These are phyloP conservation scores for Pluteus cervinus DNA, from an alignment of 768 basidiomycete species.

Conservation along the genomic window DNA sequence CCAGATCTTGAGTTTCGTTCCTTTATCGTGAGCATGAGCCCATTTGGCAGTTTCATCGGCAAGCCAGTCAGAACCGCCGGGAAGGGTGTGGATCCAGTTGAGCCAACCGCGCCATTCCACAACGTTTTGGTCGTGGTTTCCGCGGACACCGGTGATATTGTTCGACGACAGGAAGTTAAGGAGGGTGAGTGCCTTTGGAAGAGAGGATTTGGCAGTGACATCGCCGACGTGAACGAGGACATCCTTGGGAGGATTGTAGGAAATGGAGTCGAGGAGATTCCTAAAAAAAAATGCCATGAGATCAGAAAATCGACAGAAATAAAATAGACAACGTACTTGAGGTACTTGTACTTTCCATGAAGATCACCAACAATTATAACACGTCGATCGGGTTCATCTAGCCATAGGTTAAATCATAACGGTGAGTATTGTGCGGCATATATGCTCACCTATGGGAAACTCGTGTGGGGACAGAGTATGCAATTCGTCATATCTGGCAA, in stretches of 20 bases:
- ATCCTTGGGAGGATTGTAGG: conserved; percentile 57
- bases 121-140: conserved; percentile 91
- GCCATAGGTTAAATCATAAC: neutral
- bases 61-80: conserved; percentile 53
- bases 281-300: conserved; percentile 62
- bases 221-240: conserved; percentile 82
- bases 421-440: neutral
- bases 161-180: conserved; percentile 58
- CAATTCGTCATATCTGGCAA: conserved; percentile 41
- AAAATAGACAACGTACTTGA: conserved; percentile 42
- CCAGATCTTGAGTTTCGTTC: conserved; percentile 32
- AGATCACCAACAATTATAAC: conserved; percentile 83
- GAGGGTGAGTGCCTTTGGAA: conserved; percentile 53
- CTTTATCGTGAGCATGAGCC: conserved; percentile 23
- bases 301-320: neutral
- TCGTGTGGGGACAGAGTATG: conserved; percentile 37
- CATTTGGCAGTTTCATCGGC: conserved; percentile 45
- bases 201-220: conserved; percentile 63
- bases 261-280: conserved; percentile 52
- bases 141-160: conserved; percentile 75
- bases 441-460: conserved; percentile 47
- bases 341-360: conserved; percentile 70
- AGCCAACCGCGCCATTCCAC: conserved; percentile 90
- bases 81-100: conserved; percentile 57
- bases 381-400: conserved; percentile 49